Percentiles rank a stretch among this genome's conserved stretches.
Evolutionary conservation across 225 moss, liverwort and hornwort genomes (phyloP).

Genomic region (Marchantia paleacea): DNA sequence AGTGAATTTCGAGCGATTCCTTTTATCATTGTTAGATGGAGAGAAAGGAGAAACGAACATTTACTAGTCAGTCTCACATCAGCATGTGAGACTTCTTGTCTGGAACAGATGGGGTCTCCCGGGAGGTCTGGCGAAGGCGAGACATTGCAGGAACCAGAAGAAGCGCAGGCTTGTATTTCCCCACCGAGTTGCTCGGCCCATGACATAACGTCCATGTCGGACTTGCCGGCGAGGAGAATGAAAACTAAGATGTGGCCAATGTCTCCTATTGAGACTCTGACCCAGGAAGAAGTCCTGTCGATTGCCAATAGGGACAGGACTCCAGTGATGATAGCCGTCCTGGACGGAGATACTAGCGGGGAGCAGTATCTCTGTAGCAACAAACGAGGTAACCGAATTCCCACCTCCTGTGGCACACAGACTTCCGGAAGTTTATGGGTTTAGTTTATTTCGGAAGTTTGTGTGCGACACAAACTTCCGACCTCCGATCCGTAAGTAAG

Average conservation of each 20-base stretch:
- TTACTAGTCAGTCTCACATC: no score
- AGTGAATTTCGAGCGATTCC: no score
- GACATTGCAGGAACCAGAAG: not conserved
- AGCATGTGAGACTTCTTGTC: no score
- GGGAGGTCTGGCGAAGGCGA: not conserved
- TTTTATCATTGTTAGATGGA: no score
- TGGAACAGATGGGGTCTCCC: not conserved
- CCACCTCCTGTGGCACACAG: not conserved
- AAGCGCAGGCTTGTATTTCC: not conserved
- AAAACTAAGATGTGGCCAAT: constrained; percentile 50
- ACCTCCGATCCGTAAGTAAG: not conserved
- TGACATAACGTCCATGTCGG: constrained; percentile 39
- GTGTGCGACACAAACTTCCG: no score
- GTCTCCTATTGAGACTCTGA: constrained; percentile 44
- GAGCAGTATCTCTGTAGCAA: constrained; percentile 39
- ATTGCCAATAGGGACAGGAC: constrained; percentile 38
- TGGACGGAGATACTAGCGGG: constrained; percentile 33
- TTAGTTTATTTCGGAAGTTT: no score
- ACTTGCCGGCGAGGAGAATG: constrained; percentile 33
- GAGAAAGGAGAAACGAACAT: not conserved
- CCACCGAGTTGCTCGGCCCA: constrained; percentile 29
- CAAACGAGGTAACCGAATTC: constrained; percentile 35
- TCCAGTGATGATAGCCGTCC: constrained; percentile 34
- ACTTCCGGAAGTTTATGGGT: no score
- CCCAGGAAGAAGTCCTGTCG: constrained; percentile 34